Evolutionary conservation across 2,329 filamentous ascomycete species (phyloP), one percentile per base, ranked within the genome.

Genomic region (Claviceps cyperi): DNA sequence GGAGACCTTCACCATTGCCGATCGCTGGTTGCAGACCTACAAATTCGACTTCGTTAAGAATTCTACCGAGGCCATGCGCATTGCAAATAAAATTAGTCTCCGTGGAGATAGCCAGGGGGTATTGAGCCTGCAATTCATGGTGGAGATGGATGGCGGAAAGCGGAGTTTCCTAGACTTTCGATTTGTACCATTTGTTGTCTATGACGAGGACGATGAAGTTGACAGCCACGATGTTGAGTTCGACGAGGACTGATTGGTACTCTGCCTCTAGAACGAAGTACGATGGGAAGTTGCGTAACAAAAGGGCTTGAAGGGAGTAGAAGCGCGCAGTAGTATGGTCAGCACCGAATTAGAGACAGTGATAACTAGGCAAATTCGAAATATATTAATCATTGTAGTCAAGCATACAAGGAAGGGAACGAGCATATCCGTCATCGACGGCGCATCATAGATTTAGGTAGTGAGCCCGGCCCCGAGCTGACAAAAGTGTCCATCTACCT

Each of bases 111-210:
- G 78, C 2, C 87, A 95, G 62, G 91, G 92, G 0, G 91, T 98
- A 32, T 66, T 98, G 55, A 96, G 87, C 66, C 69, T 97, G 63
- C 92, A 98, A 62, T 96, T 97, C 60, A 92, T 98, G 84, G 83
- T 98, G 15, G 88, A 96, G 62, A 74, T 90, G 41, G 87, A 92
- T 54, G 77, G 77, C 6, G 76, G 77, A 5, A 73, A 74, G 22
- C 72, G 81, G 39, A 86, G 81, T 58, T 94, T 91, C 66, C 74
- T 92, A 22, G 86, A 92, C 64, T 94, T 91, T 64, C 75, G 84
- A 19, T 87, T 92, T 61, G 82, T 94, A 51, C 86, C 87, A 15
- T 82, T 81, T 50, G 72, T 75, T 15, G 76, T 77, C 21, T 77
- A 84, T 41, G 81, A 80, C 28, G 72, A 73, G 5, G 55, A 53